Evolutionary conservation across 257 asterid species (phyloP).

Genomic region (Petunia axillaris): DNA sequence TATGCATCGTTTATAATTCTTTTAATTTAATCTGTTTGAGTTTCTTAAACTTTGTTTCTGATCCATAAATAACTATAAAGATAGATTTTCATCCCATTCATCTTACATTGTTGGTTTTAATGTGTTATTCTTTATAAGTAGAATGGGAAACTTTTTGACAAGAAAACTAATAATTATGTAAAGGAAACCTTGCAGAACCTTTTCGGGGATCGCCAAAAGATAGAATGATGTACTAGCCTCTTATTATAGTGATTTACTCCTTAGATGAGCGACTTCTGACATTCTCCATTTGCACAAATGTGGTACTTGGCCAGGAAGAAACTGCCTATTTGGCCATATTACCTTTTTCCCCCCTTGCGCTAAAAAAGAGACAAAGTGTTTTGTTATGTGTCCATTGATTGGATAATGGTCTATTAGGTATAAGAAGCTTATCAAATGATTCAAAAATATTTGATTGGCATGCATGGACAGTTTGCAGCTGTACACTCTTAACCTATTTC

Average conservation of each 20-base stretch:
- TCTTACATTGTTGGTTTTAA: background rate
- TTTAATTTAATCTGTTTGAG: background rate
- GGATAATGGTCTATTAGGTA: background rate
- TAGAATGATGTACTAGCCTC: background rate
- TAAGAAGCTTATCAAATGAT: background rate
- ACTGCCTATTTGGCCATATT: background rate
- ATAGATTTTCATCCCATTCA: background rate
- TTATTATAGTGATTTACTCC: background rate
- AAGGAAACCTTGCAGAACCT: conserved; percentile 4
- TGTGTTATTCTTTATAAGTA: background rate
- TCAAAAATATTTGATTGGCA: conserved; percentile 1
- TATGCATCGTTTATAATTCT: too few species aligned
- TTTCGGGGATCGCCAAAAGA: background rate
- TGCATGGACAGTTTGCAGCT: conserved; percentile 7
- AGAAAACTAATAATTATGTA: background rate
- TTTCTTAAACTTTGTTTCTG: background rate
- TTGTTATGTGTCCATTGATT: background rate
- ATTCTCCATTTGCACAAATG: background rate
- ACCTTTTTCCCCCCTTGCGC: background rate
- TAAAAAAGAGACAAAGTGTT: background rate
- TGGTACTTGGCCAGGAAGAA: conserved; percentile 4
- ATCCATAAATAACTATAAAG: background rate
- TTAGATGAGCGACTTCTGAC: background rate
- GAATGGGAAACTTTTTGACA: background rate
- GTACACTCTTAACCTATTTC: background rate